These are phyloP conservation scores for Eimeria falciformis DNA, from an alignment of 169 alveolate species.

Conservation along the genomic window DNA sequence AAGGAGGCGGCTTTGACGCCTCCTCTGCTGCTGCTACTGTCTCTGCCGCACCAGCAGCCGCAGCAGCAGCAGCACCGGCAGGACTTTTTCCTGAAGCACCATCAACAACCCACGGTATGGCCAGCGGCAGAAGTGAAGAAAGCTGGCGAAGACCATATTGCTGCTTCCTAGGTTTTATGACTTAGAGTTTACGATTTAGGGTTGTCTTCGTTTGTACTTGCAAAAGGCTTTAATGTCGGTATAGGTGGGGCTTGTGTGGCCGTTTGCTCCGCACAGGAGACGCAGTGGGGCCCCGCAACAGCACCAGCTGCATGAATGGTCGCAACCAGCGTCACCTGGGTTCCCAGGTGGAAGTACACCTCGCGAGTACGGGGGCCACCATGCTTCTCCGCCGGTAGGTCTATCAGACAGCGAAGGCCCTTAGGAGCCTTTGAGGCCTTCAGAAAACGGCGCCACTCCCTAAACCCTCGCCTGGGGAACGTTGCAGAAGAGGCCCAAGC, in stretches of 20 bases:
- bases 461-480: background rate
- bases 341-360: slow-evolving; percentile 26
- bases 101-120: background rate
- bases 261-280: background rate
- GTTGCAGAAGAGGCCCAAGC: no score
- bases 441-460: background rate
- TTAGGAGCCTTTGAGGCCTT: background rate
- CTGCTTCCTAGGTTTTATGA: background rate
- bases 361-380: slow-evolving; percentile 5
- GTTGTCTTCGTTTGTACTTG: background rate
- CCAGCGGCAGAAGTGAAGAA: background rate
- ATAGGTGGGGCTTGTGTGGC: background rate
- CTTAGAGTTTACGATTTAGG: background rate
- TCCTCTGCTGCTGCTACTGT: slow-evolving; percentile 41
- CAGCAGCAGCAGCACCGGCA: background rate
- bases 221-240: background rate
- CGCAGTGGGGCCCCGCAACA: background rate
- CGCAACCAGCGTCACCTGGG: background rate
- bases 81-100: background rate
- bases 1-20: slow-evolving; percentile 11
- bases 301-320: background rate
- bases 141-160: background rate
- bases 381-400: slow-evolving; percentile 20
- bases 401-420: slow-evolving; percentile 1
- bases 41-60: background rate